These are phyloP conservation scores for Thielaviopsis cerberus DNA, from an alignment of 2,329 filamentous ascomycete genomes.

Conservation along the genomic window DNA sequence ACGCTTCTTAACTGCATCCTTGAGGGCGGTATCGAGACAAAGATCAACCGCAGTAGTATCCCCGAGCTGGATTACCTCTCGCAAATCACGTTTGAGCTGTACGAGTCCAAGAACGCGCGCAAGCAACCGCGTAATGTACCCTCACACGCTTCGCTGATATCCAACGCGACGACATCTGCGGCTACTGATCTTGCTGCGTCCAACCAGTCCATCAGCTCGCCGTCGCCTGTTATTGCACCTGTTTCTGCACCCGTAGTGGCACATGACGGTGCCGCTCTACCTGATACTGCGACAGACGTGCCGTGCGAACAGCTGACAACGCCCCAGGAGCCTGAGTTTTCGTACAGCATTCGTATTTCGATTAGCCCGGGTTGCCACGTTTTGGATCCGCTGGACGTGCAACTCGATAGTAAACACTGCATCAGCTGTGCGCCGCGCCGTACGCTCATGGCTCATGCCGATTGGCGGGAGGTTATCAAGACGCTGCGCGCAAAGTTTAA, in stretches of 20 bases:
- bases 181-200: background rate
- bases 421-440: conserved; percentile 85
- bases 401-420: conserved; percentile 87
- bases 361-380: conserved; percentile 93
- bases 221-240: background rate
- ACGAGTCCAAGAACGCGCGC: conserved; percentile 61
- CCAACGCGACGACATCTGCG: background rate
- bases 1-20: conserved; percentile 94
- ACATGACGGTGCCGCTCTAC: background rate
- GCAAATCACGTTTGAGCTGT: conserved; percentile 94
- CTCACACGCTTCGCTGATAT: conserved; percentile 10
- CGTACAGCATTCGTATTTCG: conserved; percentile 90
- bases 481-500: conserved; percentile 89
- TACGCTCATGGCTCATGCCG: conserved; percentile 72
- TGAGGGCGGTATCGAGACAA: conserved; percentile 89
- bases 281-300: background rate
- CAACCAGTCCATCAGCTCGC: background rate
- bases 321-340: conserved; percentile 53
- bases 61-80: conserved; percentile 94
- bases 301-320: conserved; percentile 15
- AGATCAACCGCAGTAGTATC: conserved; percentile 87
- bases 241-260: background rate
- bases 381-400: conserved; percentile 87
- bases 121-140: conserved; percentile 27
- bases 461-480: conserved; percentile 96